Base-by-base conservation (phyloP, 805 yeast genomes). In the Saccharomycopsis sp. region DNA sequence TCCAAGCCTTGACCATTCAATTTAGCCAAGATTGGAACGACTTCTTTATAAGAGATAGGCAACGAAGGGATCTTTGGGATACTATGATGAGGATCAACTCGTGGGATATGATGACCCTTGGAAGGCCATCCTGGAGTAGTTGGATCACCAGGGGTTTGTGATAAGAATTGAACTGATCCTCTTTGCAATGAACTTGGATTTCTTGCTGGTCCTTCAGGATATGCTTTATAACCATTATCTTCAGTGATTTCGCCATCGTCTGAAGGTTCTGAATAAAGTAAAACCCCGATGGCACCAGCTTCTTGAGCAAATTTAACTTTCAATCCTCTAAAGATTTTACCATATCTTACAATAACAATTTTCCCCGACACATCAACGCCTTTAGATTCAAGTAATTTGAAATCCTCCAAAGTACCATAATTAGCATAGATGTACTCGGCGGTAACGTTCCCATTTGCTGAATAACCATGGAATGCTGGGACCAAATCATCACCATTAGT, bases 281-380 rank as follows among this genome's bases (percentile, higher is more conserved):
- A 58, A 3, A 76, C 88, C 27, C 81, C 93, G 43, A 65, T 59
- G 27, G 83, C 83, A 24, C 88, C 89, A 24, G 65, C 64, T 37
- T 81, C 81, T 61, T 84, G 82, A 13, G 90, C 93, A 59, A 79
- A 78, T 56, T 79, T 77, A 41, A 85, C 85, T 57, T 84, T 84
- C 51, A 83, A 67, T 13, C 93, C 93, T 27, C 93, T 69, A 65
- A 76, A 81, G 11, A 79, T 69, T 5, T 58, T 60, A 39, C 88
- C 89, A 54, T 84, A 83, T 49, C 87, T 70, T 4, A 72, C 77
- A 47, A 84, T 66, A 7, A 79, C 89, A 43, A 84, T 73, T 50
- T 77, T 76, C 17, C 75, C 86, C 26, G 59, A 56, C 29, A 81
- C 56, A 27, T 68, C 65, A 32, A 83, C 73, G 4, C 76, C 77